phyloP scores from a whole-genome alignment of 1,139 yeast species.

The Geotrichum carabidarum region DNA sequence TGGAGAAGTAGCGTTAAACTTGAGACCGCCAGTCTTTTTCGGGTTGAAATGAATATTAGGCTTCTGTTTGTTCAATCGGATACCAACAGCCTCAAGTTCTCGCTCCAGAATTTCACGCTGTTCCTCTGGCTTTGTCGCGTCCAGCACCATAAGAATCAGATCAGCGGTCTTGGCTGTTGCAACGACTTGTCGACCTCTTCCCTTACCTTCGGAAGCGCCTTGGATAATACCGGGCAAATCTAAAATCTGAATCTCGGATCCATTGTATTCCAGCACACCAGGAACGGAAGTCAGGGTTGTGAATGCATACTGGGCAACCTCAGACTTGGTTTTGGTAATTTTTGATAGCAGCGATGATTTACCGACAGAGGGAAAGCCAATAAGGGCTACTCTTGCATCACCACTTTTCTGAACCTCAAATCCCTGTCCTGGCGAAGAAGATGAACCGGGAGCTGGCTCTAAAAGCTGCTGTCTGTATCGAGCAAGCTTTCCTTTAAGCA shows the following conservation, averaged over 20 bases:
- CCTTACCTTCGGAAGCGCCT: constrained; percentile 96
- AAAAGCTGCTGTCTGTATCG: constrained; percentile 83
- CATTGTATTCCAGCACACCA: constrained; percentile 88
- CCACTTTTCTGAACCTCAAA: constrained; percentile 95
- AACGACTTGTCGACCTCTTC: constrained; percentile 94
- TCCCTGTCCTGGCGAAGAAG: constrained; percentile 79
- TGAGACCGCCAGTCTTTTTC: constrained; percentile 89
- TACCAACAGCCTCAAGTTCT: constrained; percentile 91
- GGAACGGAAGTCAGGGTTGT: constrained; percentile 96
- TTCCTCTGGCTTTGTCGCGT: constrained; percentile 88
- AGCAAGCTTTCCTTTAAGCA: constrained; percentile 92
- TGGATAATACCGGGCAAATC: constrained; percentile 96
- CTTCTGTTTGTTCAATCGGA: constrained; percentile 70
- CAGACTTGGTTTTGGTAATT: constrained; percentile 89
- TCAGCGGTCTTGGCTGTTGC: constrained; percentile 96
- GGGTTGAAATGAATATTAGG: constrained; percentile 78
- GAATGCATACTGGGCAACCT: constrained; percentile 91
- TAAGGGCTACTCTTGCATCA: constrained; percentile 89
- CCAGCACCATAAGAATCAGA: constrained; percentile 84
- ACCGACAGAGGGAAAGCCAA: constrained; percentile 98
- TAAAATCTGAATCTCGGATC: constrained; percentile 93
- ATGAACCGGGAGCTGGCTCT: constrained; percentile 78
- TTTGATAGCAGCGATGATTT: constrained; percentile 81
- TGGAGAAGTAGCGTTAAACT: constrained; percentile 73
- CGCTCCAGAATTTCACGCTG: constrained; percentile 81